phyloP scores from a whole-genome alignment of 1,284 basidiomycete genomes.

The Fomitopsis pinicola region DNA sequence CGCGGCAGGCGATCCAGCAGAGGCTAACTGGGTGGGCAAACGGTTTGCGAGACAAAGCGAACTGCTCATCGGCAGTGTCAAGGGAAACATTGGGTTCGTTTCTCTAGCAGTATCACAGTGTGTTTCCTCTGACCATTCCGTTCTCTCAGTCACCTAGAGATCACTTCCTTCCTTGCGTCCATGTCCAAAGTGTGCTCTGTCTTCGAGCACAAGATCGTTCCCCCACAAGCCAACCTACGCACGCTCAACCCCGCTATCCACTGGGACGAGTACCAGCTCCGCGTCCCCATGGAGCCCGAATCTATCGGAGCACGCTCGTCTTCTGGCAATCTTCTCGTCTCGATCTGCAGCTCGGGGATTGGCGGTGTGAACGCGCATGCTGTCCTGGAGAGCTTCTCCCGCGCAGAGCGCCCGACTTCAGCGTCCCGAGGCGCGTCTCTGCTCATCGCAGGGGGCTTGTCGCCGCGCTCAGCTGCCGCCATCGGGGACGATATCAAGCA shows the following conservation, averaged over 20 bases:
- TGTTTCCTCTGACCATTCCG: neutral
- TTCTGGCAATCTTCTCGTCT: conserved; percentile 22
- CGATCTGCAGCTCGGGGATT: conserved; percentile 39
- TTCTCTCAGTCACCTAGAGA: conserved; percentile 35
- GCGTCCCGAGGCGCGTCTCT: conserved; percentile 18
- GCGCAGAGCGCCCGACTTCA: conserved; percentile 15
- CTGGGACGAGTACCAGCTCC: conserved; percentile 30
- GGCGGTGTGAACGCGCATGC: conserved; percentile 38
- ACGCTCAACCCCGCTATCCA: conserved; percentile 33
- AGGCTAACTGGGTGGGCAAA: conserved; percentile 43
- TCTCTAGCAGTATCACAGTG: neutral
- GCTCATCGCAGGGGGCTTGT: conserved; percentile 33
- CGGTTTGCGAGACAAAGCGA: conserved; percentile 27
- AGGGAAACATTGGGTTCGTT: conserved; percentile 41
- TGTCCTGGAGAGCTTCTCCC: conserved; percentile 26
- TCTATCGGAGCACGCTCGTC: conserved; percentile 9
- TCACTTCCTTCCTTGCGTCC: conserved; percentile 38
- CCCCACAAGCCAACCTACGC: conserved; percentile 35
- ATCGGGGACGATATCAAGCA: neutral
- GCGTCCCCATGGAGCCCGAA: conserved; percentile 17
- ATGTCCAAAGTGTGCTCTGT: conserved; percentile 36
- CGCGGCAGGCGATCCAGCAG: conserved; percentile 42
- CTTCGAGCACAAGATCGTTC: conserved; percentile 30
- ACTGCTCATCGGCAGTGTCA: conserved; percentile 38
- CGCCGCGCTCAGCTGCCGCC: conserved; percentile 20